Evolutionary conservation across 2,329 filamentous ascomycete species (phyloP), one percentile per base, ranked within the genome.

Genomic region (Calonectria pauciramosa): DNA sequence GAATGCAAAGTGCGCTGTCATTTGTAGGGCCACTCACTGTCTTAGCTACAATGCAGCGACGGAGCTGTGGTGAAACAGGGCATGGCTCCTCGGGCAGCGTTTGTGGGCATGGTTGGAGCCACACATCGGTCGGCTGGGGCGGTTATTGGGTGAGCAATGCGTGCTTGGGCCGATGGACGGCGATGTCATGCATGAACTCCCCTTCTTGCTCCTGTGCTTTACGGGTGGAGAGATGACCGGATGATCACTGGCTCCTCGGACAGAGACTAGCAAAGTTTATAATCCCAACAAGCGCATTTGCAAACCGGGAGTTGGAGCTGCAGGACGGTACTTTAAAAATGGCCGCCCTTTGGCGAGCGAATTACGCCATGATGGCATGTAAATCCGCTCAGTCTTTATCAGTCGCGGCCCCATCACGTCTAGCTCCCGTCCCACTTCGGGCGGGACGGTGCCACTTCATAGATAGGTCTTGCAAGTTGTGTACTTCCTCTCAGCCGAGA

Each of bases 101-200:
- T 56, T 64, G 68, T 65, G 66, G 72, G 71, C 63, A 68, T 66
- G 74, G 66, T 32, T 44, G 28, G 68, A 73, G 66, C 70, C 67
- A 65, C 63, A 75, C 52, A 68, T 28, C 41, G 44, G 71, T 78
- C 74, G 75, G 76, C 70, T 75, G 59, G 56, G 71, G 77, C 76
- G 74, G 77, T 72, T 79, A 77, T 75, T 78, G 71, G 73, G 54
- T 18, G 65, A 72, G 34, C 75, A 72, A 75, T 63, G 30, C 51
- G 51, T 56, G 34, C 64, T 68, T 70, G 72, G 70, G 72, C 36
- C 71, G 72, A 67, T 68, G 69, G 54, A 71, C 70, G 67, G 76
- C 76, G 77, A 81, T 81, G 79, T 81, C 75, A 80, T 81, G 79
- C 79, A 81, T 81, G 79, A 81, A 81, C 78, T 70, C 65, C 68